Evolutionary conservation across 2,329 filamentous ascomycete genomes (phyloP), one percentile per base, ranked within the genome.

Genomic region (Fusarium sp.): DNA sequence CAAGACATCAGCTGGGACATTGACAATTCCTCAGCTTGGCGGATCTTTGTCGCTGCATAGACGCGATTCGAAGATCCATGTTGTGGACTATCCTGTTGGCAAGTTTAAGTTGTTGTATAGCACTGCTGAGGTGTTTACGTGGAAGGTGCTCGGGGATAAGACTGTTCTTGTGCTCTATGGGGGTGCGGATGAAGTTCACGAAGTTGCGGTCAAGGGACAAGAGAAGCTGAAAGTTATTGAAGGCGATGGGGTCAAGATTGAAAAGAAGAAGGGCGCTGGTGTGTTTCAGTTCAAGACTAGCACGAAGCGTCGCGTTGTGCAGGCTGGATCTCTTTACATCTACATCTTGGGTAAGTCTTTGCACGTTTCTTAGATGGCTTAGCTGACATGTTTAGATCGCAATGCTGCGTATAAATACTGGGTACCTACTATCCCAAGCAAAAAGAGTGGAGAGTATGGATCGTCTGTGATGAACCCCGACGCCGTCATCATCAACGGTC

Each of bases 331-430:
- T 79, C 64, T 89, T 79, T 32, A 84, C 78, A 49, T 88, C 80
- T 66, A 84, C 85, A 50, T 82, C 18, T 54, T 82, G 2, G 81
- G 81, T 82, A 64, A 54, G 76, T 72, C 13, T 3, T 3, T n/a
- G 38, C 21, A 15, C 13, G 21, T 33, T 15, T 33, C 32, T 33
- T 33, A 5, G 32, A 33, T 33, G 32, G 32, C 32, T 33, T 33
- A 13, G 32, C 12, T 76, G 16, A 77, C n/a, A 10, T 21, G 8
- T 2, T 0, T 2, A 63, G 91, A 92, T 73, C 88, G 91, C 47
- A 89, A 92, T 69, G 83, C 87, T 18, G 92, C 91, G 0, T 93
- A 93, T 80, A 88, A 91, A 69, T 92, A 92, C 80, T 94, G 91
- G 91, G 88, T 90, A 0, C 83, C 91, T 4, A 87, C 92, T 56